Percentiles rank a stretch among this genome's conserved stretches.
These are phyloP conservation scores for Candida morakotiae DNA, from an alignment of 805 yeast genomes.

Conservation along the genomic window DNA sequence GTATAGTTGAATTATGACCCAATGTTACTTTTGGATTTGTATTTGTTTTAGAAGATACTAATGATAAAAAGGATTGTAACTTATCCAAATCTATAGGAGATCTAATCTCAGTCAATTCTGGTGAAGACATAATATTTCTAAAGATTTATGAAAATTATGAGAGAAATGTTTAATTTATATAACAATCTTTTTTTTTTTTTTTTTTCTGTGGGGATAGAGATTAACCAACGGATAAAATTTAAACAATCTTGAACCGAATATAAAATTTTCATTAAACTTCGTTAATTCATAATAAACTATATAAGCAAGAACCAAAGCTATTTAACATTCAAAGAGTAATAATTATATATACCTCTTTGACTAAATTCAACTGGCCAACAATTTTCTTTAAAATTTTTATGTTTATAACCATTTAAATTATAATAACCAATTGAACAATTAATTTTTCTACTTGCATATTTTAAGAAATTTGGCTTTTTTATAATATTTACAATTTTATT, in stretches of 20 bases:
- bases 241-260: not conserved
- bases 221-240: not conserved
- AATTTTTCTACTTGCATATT: conserved; percentile 50
- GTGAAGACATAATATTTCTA: conserved; percentile 8
- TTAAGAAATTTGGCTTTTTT: conserved; percentile 46
- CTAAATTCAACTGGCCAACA: conserved; percentile 50
- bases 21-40: conserved; percentile 11
- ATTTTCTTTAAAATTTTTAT: conserved; percentile 3
- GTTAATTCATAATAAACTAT: not conserved
- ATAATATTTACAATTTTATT: conserved; percentile 47
- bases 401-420: conserved; percentile 23
- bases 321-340: conserved; percentile 50
- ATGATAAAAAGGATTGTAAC: conserved; percentile 20
- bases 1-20: conserved; percentile 20
- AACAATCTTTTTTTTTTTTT: not conserved
- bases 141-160: too few relatives aligned
- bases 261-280: not conserved
- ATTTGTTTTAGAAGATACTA: conserved; percentile 3
- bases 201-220: not conserved
- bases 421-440: conserved; percentile 53
- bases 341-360: conserved; percentile 54
- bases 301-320: too few relatives aligned
- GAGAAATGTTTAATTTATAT: too few relatives aligned
- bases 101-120: conserved; percentile 30
- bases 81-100: conserved; percentile 24